phyloP scores from a whole-genome alignment of 1,139 yeast species.

The Trichomonascaceae sp. region DNA sequence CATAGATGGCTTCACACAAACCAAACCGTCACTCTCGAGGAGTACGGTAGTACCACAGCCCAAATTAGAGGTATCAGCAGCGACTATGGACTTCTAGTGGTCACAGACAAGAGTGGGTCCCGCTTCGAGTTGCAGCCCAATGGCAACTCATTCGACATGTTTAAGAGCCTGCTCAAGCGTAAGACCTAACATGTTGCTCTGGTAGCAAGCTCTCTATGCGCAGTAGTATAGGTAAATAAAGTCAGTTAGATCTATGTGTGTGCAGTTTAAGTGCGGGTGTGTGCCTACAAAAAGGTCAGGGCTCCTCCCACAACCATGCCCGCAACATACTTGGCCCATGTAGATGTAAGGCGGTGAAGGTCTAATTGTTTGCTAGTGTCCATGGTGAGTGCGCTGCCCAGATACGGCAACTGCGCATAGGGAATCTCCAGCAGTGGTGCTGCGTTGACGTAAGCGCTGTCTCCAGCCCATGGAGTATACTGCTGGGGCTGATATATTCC shows the following conservation, averaged over 20 bases:
- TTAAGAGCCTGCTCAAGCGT: conserved; percentile 76
- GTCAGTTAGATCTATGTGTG: too few relatives aligned
- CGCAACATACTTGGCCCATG: too few relatives aligned
- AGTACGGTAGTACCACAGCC: conserved; percentile 42
- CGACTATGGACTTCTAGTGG: conserved; percentile 74
- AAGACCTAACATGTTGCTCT: conserved; percentile 15
- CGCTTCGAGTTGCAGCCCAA: conserved; percentile 77
- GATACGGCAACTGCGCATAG: too few relatives aligned
- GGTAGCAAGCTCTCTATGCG: too few relatives aligned
- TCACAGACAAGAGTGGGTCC: conserved; percentile 53
- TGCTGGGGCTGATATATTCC: conserved; percentile 28
- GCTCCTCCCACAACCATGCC: too few relatives aligned
- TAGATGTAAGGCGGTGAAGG: too few relatives aligned
- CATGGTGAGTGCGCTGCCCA: too few relatives aligned
- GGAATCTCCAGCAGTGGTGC: conserved; percentile 9
- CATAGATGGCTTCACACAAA: conserved; percentile 72
- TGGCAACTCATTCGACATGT: conserved; percentile 94
- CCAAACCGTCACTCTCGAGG: conserved; percentile 42
- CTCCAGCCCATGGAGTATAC: conserved; percentile 23
- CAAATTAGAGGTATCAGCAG: conserved; percentile 66
- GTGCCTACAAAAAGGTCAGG: too few relatives aligned
- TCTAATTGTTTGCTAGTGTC: too few relatives aligned
- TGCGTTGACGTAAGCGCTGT: conserved; percentile 12
- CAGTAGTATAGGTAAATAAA: too few relatives aligned
- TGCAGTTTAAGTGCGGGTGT: too few relatives aligned